These are phyloP conservation scores for Crepidotus variabilis DNA, from an alignment of 768 basidiomycete species.

Conservation along the genomic window DNA sequence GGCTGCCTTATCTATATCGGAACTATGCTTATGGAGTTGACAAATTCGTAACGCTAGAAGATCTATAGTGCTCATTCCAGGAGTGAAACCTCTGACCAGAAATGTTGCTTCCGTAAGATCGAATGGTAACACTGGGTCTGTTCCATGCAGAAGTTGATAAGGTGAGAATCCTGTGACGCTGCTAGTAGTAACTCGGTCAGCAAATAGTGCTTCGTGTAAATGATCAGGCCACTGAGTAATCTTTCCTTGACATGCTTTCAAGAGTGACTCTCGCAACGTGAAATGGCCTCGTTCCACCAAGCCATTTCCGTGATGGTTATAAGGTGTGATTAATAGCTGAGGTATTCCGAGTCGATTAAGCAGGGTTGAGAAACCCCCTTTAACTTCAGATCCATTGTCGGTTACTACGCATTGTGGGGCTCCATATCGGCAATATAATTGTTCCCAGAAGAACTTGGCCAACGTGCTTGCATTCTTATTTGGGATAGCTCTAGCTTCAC, in stretches of 20 bases:
- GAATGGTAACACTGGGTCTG: slow-evolving; percentile 20
- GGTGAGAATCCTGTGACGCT: slow-evolving; percentile 28
- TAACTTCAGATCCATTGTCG: slow-evolving; percentile 27
- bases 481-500: slow-evolving; percentile 6
- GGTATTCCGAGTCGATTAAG: slow-evolving; percentile 22
- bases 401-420: slow-evolving; percentile 26
- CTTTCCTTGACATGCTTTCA: slow-evolving; percentile 26
- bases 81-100: not conserved
- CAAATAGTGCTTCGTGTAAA: slow-evolving; percentile 22
- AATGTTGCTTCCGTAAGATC: slow-evolving; percentile 7
- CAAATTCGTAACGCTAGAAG: not conserved
- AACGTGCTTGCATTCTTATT: slow-evolving; percentile 11
- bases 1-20: not conserved
- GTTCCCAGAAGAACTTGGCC: slow-evolving; percentile 17
- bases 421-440: slow-evolving; percentile 12
- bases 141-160: slow-evolving; percentile 24
- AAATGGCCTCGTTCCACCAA: slow-evolving; percentile 26
- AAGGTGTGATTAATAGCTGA: slow-evolving; percentile 33
- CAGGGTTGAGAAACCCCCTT: slow-evolving; percentile 18
- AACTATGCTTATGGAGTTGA: slow-evolving; percentile 1
- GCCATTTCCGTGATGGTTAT: slow-evolving; percentile 36
- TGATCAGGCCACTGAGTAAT: slow-evolving; percentile 25
- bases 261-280: slow-evolving; percentile 20
- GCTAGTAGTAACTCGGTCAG: slow-evolving; percentile 24
- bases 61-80: not conserved